Base-by-base conservation (phyloP, 2,329 filamentous ascomycete species). In the Sclerotinia trifoliorum region DNA sequence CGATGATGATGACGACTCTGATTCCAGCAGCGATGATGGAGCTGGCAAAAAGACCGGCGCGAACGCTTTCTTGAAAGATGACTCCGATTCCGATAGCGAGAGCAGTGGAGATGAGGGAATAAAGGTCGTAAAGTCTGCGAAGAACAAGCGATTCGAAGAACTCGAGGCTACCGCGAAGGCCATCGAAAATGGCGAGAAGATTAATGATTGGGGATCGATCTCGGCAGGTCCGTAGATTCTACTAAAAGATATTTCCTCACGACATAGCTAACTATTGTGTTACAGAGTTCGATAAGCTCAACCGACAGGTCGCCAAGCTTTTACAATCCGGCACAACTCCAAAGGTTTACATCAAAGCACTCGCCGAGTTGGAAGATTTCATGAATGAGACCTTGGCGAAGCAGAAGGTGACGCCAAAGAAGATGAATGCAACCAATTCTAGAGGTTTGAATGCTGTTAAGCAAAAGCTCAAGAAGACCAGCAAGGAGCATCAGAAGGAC, bases 401-500 rank as follows among this genome's bases (percentile, higher is more conserved):
- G 86, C 92, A 96, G 79, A 99, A 99, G 85, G 91, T 96, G 74
- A 91, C 92, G 2, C 88, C 90, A 72, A 97, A 97, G 88, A 98
- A 97, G 86, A 97, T 98, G 94, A 99, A 97, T 83, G 93, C 94
- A 71, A 95, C 90, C 78, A 96, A 94, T 78, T 91, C 93, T 73
- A 92, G 93, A 81, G 93, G 94, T 77, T 87, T 99, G 77, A 99
- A 98, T 80, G 93, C 94, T 71, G 92, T 98, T 78, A 96, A 97
- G 83, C 95, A 99, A 81, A 94, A 94, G 83, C 93, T 99, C 84
- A 94, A 94, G 88, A 98, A 97, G 87, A 94, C 94, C 83, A 96
- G 94, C 86, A 96, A 96, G 83, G 94, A 98, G 73, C 94, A 94
- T 82, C 88, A 92, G 77, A 84, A 86, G 71, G 92, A 97, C 78